phyloP scores from a whole-genome alignment of 441 rosid genomes.

The Erodium chrysanthum region DNA sequence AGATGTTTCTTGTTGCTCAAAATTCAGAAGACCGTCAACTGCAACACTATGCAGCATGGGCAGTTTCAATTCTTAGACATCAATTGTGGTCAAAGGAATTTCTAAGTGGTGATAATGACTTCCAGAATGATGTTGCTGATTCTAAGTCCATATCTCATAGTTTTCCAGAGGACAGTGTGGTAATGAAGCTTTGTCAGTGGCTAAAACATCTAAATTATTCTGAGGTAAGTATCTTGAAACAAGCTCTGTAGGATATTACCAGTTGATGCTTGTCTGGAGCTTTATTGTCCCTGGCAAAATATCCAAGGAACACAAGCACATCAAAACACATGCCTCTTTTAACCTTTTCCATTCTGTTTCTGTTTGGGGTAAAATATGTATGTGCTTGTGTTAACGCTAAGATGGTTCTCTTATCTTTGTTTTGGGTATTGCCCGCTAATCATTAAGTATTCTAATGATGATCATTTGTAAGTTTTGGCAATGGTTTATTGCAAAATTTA shows the following conservation, averaged over 20 bases:
- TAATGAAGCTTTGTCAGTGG: slow-evolving; percentile 61
- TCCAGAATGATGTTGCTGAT: slow-evolving; percentile 29
- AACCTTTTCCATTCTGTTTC: background rate
- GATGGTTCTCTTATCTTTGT: background rate
- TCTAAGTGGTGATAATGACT: slow-evolving; percentile 22
- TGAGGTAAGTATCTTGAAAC: slow-evolving; percentile 30
- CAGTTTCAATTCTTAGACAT: slow-evolving; percentile 62
- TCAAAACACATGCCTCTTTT: background rate
- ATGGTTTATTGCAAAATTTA: background rate
- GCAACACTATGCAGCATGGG: slow-evolving; percentile 84
- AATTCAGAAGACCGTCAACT: slow-evolving; percentile 55
- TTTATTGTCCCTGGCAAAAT: background rate
- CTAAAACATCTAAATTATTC: slow-evolving; percentile 39
- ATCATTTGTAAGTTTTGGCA: background rate
- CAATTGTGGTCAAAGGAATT: slow-evolving; percentile 50
- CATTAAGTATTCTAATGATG: background rate
- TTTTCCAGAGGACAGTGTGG: slow-evolving; percentile 54
- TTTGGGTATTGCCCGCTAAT: too few relatives aligned
- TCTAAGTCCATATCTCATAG: slow-evolving; percentile 37
- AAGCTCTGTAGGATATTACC: background rate
- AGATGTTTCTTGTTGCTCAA: slow-evolving; percentile 76
- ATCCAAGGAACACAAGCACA: too few relatives aligned
- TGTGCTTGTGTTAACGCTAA: background rate
- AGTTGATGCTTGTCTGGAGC: background rate
- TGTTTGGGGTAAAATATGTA: background rate